Percentiles rank a stretch among this genome's conserved stretches.
Conservation (phyloP, 495 filamentous ascomycete genomes). For the Penicillium desertorum region DNA sequence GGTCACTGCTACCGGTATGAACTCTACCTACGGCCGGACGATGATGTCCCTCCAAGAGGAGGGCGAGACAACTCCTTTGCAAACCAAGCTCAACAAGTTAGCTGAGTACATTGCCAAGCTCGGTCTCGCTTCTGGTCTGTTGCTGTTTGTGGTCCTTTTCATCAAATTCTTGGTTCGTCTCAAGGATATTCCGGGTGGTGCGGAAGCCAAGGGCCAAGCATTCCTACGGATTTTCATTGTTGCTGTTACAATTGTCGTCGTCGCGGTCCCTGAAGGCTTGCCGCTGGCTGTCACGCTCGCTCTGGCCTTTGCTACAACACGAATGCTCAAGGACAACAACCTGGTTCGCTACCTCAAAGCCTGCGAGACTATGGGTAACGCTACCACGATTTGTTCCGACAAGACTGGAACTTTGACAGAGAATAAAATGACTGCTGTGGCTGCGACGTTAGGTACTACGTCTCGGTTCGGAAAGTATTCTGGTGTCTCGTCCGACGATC, state of each 20-base stretch:
- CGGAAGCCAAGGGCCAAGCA: conserved; percentile 76
- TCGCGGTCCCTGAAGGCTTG: conserved; percentile 91
- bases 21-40: conserved; percentile 87
- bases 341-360: conserved; percentile 86
- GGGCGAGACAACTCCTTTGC: conserved; percentile 88
- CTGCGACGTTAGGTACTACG: conserved; percentile 68
- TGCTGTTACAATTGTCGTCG: conserved; percentile 91
- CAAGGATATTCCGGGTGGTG: conserved; percentile 46
- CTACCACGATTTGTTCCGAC: conserved; percentile 93
- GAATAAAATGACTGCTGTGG: conserved; percentile 88
- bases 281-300: conserved; percentile 92
- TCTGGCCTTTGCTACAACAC: conserved; percentile 88
- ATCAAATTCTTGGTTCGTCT: conserved; percentile 81
- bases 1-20: conserved; percentile 82
- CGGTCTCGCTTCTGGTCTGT: conserved; percentile 74
- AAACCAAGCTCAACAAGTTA: conserved; percentile 86
- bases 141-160: conserved; percentile 88
- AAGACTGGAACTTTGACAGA: conserved; percentile 95
- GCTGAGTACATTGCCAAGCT: conserved; percentile 95
- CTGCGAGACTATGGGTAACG: conserved; percentile 99
- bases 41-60: conserved; percentile 92
- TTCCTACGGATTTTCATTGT: conserved; percentile 95
- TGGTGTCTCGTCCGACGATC: conserved; percentile 20
- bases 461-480: conserved; percentile 66
- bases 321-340: conserved; percentile 96